Evolutionary conservation across 1,139 yeast genomes (phyloP).

Genomic region (Taphrina flavorubra): DNA sequence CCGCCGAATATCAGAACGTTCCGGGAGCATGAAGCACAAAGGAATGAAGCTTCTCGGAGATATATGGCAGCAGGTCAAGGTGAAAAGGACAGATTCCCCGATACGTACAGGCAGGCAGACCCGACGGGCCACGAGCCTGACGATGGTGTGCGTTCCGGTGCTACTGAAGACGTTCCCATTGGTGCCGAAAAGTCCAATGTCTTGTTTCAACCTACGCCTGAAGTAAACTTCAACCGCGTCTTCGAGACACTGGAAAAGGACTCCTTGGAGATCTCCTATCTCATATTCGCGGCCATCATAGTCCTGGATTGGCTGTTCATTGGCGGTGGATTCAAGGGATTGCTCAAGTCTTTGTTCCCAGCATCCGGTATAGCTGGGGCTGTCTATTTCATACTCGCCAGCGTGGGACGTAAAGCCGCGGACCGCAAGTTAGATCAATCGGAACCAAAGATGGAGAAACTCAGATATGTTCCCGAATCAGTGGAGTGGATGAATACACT

Average conservation of each 20-base stretch:
- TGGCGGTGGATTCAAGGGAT: conserved; percentile 37
- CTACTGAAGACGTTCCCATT: conserved; percentile 39
- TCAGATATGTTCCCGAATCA: conserved; percentile 36
- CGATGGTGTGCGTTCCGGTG: conserved; percentile 33
- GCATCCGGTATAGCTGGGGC: conserved; percentile 39
- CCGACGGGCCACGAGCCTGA: conserved; percentile 11
- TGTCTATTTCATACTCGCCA: conserved; percentile 29
- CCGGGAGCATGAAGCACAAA: conserved; percentile 18
- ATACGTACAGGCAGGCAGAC: conserved; percentile 2
- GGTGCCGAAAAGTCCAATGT: conserved; percentile 39
- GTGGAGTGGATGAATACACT: conserved; percentile 41
- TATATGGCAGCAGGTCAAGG: conserved; percentile 22
- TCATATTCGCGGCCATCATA: conserved; percentile 31
- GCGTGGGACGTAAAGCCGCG: conserved; percentile 30
- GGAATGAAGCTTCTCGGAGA: conserved; percentile 21
- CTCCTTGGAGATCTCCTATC: conserved; percentile 21
- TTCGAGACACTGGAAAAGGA: conserved; percentile 35
- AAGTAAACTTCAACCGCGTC: conserved; percentile 35
- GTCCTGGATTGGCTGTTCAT: conserved; percentile 31
- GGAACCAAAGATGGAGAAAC: conserved; percentile 29
- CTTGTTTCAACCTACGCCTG: conserved; percentile 40
- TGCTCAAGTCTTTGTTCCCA: conserved; percentile 35
- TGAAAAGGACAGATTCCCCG: neutral
- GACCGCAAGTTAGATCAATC: conserved; percentile 28
- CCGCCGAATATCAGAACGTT: conserved; percentile 20